Conservation (phyloP, 306 rosid genomes). For the Vigna radiata region DNA sequence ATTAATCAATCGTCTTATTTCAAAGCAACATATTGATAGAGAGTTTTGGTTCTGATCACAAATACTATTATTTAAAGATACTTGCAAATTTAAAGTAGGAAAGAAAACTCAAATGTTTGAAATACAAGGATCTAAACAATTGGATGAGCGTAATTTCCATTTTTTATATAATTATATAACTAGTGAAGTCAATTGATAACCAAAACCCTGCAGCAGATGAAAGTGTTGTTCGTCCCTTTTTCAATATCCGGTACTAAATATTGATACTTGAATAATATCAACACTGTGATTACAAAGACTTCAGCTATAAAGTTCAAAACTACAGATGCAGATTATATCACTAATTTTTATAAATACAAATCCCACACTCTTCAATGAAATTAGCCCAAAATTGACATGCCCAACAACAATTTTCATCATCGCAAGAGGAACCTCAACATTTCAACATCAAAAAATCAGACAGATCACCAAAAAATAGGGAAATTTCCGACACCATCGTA, state of each 20-base stretch:
- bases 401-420: conserved; percentile 33
- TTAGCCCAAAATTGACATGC: not conserved
- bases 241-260: conserved; percentile 17
- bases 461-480: not conserved
- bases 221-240: not conserved
- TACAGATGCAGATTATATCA: conserved; percentile 16
- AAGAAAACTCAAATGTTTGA: conserved; percentile 16
- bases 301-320: conserved; percentile 30
- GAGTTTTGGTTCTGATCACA: conserved; percentile 18
- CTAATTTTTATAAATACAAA: conserved; percentile 20
- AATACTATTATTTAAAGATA: conserved; percentile 17
- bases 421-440: conserved; percentile 5
- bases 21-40: not conserved
- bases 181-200: conserved; percentile 1
- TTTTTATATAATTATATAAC: not conserved
- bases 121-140: not conserved
- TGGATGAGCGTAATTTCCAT: not conserved
- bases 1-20: conserved; percentile 8
- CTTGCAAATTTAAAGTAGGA: not conserved
- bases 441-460: conserved; percentile 4
- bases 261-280: conserved; percentile 1
- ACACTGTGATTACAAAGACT: not conserved
- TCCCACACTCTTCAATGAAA: not conserved
- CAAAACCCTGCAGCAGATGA: conserved; percentile 13
- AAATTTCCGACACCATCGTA: not conserved